Base-by-base conservation (phyloP, 2,329 filamentous ascomycete species). In the Penicillium freii region DNA sequence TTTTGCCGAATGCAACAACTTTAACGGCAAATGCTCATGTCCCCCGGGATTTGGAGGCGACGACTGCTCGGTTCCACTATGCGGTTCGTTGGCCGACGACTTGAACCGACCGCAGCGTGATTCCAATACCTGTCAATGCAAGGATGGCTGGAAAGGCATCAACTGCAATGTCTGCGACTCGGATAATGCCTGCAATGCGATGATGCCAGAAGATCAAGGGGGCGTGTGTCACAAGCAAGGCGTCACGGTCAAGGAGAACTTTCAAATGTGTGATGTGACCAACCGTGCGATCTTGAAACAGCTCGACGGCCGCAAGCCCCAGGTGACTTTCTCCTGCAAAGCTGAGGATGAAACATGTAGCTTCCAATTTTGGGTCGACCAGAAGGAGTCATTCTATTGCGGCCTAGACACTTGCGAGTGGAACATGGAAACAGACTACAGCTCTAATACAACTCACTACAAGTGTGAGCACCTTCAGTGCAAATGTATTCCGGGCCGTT, bases 281-380 rank as follows among this genome's bases (percentile, higher is more conserved):
- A 99, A 99, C 78, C 85, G 86, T 74, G 94, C 96, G 80, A 99
- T 99, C 69, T 81, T 93, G 54, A 87, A 92, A 61, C 87, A 93
- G 70, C 82, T 99, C 48, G 90, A 92, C 67, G 87, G 89, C 44
- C 85, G 92, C 75, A 89, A 90, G 57, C 92, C 94, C 0, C 90
- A 99, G 74, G 94, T 95, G 25, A 99, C 94, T 0, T 99, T 99
- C 71, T 91, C 88, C 31, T 99, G 94, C 75, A 86, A 92, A 69
- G 85, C 84, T 36, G 85, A 89, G 51, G 81, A 86, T 5, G 81
- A 84, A 21, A 86, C 88, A 21, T 99, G 94, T 71, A 94, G 96
- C 72, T 99, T 99, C 66, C 94, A 99, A 76, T 99, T 99, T 77
- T 99, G 94, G 93, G 91, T 99, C 47, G 92, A 95, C 66, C 85